Evolutionary conservation across 345 rosid genomes (phyloP), one percentile per base, ranked within the genome.

Genomic region (Aquilaria malaccensis): DNA sequence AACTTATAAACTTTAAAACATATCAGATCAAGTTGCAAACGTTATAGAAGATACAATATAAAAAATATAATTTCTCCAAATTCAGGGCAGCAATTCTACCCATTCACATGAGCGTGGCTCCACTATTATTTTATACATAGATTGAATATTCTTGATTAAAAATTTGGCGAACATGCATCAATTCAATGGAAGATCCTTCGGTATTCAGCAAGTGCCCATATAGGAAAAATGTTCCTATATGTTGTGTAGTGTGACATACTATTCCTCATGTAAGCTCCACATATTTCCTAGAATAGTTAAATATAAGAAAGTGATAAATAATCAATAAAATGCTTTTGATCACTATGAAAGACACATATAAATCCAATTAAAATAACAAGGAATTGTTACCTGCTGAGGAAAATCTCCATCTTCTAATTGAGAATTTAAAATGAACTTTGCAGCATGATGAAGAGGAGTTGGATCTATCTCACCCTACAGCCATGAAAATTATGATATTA

Each of bases 131-230:
- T 22, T 22, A 22, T 22, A 22, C 22, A 22, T 22, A 22, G 22
- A 22, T 22, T 22, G 22, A 22, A 22, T 22, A 37, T 37, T 37
- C 43, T 37, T 37, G 5, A 37, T 3, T 7, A 3, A 3, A 7
- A 22, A 22, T 22, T 22, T 22, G 22, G 22, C 22, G 43, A 37
- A 37, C 3, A 37, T 37, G 3, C 43, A 37, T 37, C 43, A 37
- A 5, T 22, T 37, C 43, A 37, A 22, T 22, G 22, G 7, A 72
- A 67, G 70, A 80, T 79, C 47, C 57, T 66, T 75, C 81, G 68
- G 52, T 85, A 83, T 72, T 87, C 89, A 13, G 89, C 81, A 5
- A 87, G 77, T 33, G 83, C 91, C 91, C 89, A 87, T 13, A 74
- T 10, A 0, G 95, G 91, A 52, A 77, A 85, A 52, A 81, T 73